Base-by-base conservation (phyloP, 441 rosid genomes). In the Heliophila coronopifolia region DNA sequence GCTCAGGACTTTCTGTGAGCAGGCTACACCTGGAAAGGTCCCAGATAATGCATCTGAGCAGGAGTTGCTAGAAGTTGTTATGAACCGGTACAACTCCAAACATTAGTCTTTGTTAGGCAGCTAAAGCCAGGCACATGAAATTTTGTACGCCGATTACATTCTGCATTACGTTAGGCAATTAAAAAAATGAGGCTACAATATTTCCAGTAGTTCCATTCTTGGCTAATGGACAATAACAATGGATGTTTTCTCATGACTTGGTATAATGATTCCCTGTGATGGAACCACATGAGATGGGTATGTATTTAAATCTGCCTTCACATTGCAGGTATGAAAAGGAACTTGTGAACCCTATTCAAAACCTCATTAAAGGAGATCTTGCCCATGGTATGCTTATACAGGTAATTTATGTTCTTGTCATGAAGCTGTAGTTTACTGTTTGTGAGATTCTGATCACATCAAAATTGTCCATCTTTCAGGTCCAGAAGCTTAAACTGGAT, bases 371-470 rank as follows among this genome's bases (percentile, higher is more conserved):
- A n/a, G 95, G 95, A 62, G 98, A 87, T 77, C 98, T 91, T 75
- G 96, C 95, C 45, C 96, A 84, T 52, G 91, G 85, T 58, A 67
- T 91, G 71, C 91, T 87, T 63, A 91, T 91, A 68, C 98, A 91
- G 94, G 98, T 91, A 75, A 25, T 48, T 12, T 50, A 50, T 27
- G 47, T 39, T 41, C 30, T 41, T 55, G 52, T 45, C 20, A 26
- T 56, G 40, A 47, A 28, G 37, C 28, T 32, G 41, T 39, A 40
- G 12, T 25, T 54, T 50, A 51, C 47, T 39, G 27, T 30, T 50
- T 63, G 50, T 58, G 39, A 39, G 26, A 11, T 41, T 45, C 52
- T 46, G 52, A 33, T 72, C 35, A 50, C 57, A 9, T 34, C 35
- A 48, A 25, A 16, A 47, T 51, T 40, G n/a, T 58, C 36, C 36